Percentiles rank a stretch among this genome's conserved stretches.
Conservation (phyloP, 306 rosid genomes). For the Arachis hypogaea region DNA sequence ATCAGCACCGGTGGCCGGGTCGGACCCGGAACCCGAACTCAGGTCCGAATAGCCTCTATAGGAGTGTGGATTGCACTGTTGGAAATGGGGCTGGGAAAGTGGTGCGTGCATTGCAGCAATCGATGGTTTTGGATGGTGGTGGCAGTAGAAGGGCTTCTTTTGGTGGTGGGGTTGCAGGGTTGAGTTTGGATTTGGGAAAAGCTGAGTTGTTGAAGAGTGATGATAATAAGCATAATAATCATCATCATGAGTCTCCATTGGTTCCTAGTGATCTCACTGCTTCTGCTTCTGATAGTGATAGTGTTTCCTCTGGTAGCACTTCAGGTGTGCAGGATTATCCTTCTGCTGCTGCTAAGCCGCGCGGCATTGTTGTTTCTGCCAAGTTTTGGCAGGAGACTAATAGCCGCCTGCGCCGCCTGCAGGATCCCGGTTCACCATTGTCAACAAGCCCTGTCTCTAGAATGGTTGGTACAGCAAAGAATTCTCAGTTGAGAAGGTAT, state of each 20-base stretch:
- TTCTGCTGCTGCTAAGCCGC: conserved; percentile 54
- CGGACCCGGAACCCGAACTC: conserved; percentile 49
- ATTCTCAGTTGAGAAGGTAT: conserved; percentile 66
- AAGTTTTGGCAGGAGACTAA: conserved; percentile 99
- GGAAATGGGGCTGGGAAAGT: conserved; percentile 79
- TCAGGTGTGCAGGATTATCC: conserved; percentile 73
- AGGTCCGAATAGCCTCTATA: conserved; percentile 50
- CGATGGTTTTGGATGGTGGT: conserved; percentile 51
- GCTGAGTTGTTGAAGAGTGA: conserved; percentile 53
- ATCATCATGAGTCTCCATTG: conserved; percentile 55
- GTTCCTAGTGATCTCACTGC: conserved; percentile 82
- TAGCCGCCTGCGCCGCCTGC: conserved; percentile 83
- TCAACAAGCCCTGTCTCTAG: conserved; percentile 74
- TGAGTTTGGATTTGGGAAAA: conserved; percentile 88
- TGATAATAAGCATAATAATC: conserved; percentile 48
- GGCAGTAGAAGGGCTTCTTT: conserved; percentile 69
- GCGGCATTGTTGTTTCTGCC: conserved; percentile 81
- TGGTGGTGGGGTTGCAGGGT: conserved; percentile 59
- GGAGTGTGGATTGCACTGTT: conserved; percentile 66
- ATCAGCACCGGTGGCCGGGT: conserved; percentile 96
- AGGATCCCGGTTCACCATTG: conserved; percentile 88
- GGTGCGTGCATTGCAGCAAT: conserved; percentile 69
- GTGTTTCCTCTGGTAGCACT: conserved; percentile 96
- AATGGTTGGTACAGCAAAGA: conserved; percentile 50
- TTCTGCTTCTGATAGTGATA: conserved; percentile 93